Evolutionary conservation across 1,284 basidiomycete genomes (phyloP).

Genomic region (Chalciporus sp.): DNA sequence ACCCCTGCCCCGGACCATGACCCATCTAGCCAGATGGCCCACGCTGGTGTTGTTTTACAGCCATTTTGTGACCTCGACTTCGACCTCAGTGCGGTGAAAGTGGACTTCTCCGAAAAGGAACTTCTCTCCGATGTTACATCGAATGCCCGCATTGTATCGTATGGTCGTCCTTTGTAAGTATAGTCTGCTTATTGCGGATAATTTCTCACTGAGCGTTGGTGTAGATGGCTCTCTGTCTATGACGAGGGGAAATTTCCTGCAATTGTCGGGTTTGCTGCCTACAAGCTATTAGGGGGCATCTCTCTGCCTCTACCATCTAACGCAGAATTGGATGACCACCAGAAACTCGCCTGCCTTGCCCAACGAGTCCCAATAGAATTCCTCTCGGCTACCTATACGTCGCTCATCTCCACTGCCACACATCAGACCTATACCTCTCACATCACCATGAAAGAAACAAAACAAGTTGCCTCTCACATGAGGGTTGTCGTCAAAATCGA

Average conservation of each 20-base stretch:
- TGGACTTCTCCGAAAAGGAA: too few relatives aligned
- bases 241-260: conserved; percentile 1
- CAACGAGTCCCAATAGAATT: conserved; percentile 34
- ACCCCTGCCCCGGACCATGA: too few relatives aligned
- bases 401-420: neutral
- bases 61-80: too few relatives aligned
- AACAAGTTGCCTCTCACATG: conserved; percentile 34
- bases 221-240: neutral
- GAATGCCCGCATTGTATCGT: conserved; percentile 4
- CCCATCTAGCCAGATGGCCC: too few relatives aligned
- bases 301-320: neutral
- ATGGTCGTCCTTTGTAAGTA: conserved; percentile 32
- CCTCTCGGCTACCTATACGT: conserved; percentile 11
- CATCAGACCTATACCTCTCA: too few relatives aligned
- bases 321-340: neutral
- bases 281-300: conserved; percentile 21
- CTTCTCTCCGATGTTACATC: neutral
- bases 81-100: too few relatives aligned
- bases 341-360: conserved; percentile 30
- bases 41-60: too few relatives aligned
- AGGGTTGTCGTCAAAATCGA: conserved; percentile 30
- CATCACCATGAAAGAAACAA: too few relatives aligned
- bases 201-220: neutral
- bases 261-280: conserved; percentile 22
- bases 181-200: too few relatives aligned